Evolutionary conservation across 2,329 filamentous ascomycete genomes (phyloP).

Genomic region (Scedosporium minutisporum): DNA sequence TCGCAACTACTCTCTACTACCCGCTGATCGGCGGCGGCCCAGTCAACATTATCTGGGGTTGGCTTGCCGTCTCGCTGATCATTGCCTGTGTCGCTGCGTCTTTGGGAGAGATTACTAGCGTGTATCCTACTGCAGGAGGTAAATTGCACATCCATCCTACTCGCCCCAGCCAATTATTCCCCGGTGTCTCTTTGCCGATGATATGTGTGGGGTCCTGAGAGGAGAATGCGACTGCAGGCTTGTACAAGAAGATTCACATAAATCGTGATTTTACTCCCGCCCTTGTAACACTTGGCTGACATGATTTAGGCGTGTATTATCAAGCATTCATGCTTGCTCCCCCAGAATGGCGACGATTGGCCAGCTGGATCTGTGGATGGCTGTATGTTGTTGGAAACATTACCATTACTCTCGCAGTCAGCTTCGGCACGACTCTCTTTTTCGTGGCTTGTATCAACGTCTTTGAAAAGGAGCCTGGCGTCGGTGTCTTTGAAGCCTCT

Average conservation of each 20-base stretch:
- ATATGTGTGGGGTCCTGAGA: too few species aligned
- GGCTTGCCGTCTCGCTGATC: constrained; percentile 58
- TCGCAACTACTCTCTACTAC: constrained; percentile 61
- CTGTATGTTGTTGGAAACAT: constrained; percentile 71
- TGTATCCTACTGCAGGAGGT: constrained; percentile 68
- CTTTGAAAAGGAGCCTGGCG: constrained; percentile 35
- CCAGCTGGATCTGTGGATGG: constrained; percentile 68
- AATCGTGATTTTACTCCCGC: too few species aligned
- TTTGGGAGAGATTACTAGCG: constrained; percentile 64
- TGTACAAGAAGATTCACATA: too few species aligned
- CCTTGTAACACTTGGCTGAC: not conserved
- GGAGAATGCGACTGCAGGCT: too few species aligned
- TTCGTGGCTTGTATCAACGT: constrained; percentile 46
- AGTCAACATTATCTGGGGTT: constrained; percentile 64
- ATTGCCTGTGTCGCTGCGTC: constrained; percentile 62
- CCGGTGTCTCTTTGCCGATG: not conserved
- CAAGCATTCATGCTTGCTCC: constrained; percentile 67
- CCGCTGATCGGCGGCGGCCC: constrained; percentile 58
- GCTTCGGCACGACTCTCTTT: constrained; percentile 66
- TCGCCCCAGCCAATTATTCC: not conserved
- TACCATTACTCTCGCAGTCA: constrained; percentile 73
- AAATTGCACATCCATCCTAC: constrained; percentile 9
- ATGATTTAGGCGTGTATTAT: constrained; percentile 52
- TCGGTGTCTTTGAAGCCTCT: constrained; percentile 34
- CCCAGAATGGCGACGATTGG: constrained; percentile 47